These are phyloP conservation scores for Colletotrichum sp. DNA, from an alignment of 2,329 filamentous ascomycete genomes.

Conservation along the genomic window DNA sequence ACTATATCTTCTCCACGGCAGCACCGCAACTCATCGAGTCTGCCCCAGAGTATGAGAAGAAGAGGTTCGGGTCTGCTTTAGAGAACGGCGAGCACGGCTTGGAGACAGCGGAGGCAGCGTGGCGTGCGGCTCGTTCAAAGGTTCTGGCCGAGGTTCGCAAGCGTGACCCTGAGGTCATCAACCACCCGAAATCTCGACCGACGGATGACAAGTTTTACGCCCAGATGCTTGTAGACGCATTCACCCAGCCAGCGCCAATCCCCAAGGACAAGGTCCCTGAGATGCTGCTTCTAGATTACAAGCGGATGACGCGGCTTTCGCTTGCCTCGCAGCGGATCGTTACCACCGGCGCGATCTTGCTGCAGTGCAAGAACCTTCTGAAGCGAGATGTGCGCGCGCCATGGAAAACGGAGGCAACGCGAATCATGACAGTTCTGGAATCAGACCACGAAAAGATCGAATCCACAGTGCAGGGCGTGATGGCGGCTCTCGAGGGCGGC, in stretches of 20 bases:
- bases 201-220: constrained; percentile 75
- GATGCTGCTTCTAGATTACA: constrained; percentile 73
- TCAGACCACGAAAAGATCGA: constrained; percentile 55
- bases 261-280: constrained; percentile 68
- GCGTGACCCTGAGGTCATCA: constrained; percentile 72
- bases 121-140: constrained; percentile 68
- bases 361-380: constrained; percentile 83
- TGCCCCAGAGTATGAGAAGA: constrained; percentile 75
- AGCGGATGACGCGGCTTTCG: constrained; percentile 58
- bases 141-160: constrained; percentile 69
- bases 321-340: constrained; percentile 61
- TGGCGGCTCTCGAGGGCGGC: constrained; percentile 66
- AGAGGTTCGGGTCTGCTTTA: constrained; percentile 70
- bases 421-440: constrained; percentile 74
- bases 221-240: constrained; percentile 76
- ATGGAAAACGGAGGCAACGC: constrained; percentile 76
- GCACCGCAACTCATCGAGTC: constrained; percentile 75
- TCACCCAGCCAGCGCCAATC: constrained; percentile 68
- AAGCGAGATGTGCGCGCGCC: constrained; percentile 80
- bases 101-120: constrained; percentile 67
- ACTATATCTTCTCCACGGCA: constrained; percentile 76
- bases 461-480: constrained; percentile 62
- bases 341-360: constrained; percentile 74
- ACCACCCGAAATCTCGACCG: constrained; percentile 65
- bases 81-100: constrained; percentile 60